A percentile compares a stretch with the other conserved stretches of the same genome.
These are phyloP conservation scores for Naganishia onofrii DNA, from an alignment of 768 basidiomycete species.

Conservation along the genomic window DNA sequence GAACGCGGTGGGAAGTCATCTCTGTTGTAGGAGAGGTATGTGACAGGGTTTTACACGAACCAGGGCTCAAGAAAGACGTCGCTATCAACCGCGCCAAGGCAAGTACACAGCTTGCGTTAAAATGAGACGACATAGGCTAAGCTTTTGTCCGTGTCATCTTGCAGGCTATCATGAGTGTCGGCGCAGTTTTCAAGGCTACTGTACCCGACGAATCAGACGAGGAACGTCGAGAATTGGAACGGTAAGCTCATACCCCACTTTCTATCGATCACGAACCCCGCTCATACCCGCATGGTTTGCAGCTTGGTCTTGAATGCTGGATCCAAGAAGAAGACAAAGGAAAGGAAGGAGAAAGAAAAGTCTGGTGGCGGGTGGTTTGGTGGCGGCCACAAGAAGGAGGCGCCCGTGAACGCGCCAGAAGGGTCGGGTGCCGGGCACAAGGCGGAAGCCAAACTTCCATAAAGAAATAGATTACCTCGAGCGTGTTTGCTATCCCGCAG, in stretches of 20 bases:
- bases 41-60: constrained; percentile 80
- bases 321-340: constrained; percentile 49
- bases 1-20: constrained; percentile 89
- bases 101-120: constrained; percentile 24
- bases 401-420: not conserved
- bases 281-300: not conserved
- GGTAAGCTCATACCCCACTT: constrained; percentile 57
- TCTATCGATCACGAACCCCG: not conserved
- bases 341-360: constrained; percentile 37
- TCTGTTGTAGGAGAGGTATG: constrained; percentile 66
- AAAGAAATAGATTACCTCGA: not conserved
- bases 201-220: constrained; percentile 86
- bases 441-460: constrained; percentile 2
- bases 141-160: not conserved
- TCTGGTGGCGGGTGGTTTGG: constrained; percentile 26
- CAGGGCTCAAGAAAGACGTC: constrained; percentile 66
- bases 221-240: constrained; percentile 89
- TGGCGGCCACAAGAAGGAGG: constrained; percentile 17
- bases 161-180: constrained; percentile 81
- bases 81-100: constrained; percentile 84
- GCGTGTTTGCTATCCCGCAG: not conserved
- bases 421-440: not conserved
- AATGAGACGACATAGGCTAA: not conserved
- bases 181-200: constrained; percentile 81
- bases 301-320: constrained; percentile 51